Evolutionary conservation across 1,284 basidiomycete genomes (phyloP), one percentile per base, ranked within the genome.

Genomic region (Rhodotorula mucilaginosa): DNA sequence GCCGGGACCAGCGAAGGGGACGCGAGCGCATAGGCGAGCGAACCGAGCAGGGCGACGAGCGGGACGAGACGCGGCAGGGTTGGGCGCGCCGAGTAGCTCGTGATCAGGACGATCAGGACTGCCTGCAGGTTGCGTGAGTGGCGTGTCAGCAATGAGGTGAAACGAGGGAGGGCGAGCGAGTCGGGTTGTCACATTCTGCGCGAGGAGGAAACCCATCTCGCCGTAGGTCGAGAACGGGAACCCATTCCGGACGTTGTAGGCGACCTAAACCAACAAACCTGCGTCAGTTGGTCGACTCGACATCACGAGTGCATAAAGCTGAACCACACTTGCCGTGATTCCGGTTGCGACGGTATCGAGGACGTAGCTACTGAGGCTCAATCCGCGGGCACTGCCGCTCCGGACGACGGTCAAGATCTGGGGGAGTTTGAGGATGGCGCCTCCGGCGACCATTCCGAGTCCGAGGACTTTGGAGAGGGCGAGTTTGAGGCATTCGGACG

Each of bases 181-280:
- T 47, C 3, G 34, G n/a, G 15, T 58, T 34, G 63, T 46, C 46
- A 89, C 84, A 82, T 94, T 93, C 81, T 94, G 92, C 59, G 92
- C 78, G 34, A 90, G 89, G 66, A 96, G 86, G 85, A 94, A 94
- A 72, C 92, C 81, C 83, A 93, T 95, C 81, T 96, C 93, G 79
- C 95, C 95, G 76, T 97, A 98, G 1, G 95, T 97, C 51, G 91
- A 93, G 84, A 97, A 95, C 1, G 95, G 93, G 80, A 95, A 94
- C 31, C 84, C 81, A 79, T 90, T 89, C 54, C 92, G 85, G 73
- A 88, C 88, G 5, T 92, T 90, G 82, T 97, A 98, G 12, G 74
- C 81, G 31, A 80, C 78, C 74, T 74, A 5, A 48, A 31, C 31
- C 21, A 21, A 16, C 23, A 44, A 2, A 2, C 19, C 12, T 10